These are phyloP conservation scores for Citrus hindsii DNA, from an alignment of 345 rosid species.

Conservation along the genomic window DNA sequence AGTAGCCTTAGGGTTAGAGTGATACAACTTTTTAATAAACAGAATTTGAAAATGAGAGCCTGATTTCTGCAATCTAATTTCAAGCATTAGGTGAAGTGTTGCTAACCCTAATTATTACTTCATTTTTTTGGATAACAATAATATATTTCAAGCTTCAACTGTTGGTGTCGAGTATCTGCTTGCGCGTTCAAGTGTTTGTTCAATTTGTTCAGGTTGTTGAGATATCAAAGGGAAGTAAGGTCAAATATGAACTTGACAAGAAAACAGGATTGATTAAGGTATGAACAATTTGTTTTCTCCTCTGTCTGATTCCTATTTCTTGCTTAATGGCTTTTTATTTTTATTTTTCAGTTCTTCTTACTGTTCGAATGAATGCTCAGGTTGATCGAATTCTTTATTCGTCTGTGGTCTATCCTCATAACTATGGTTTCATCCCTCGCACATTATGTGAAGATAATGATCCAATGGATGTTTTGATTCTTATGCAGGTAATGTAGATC, in stretches of 20 bases:
- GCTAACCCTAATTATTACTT: neutral
- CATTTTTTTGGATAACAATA: neutral
- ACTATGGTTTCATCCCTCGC: constrained; percentile 96
- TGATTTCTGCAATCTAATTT: neutral
- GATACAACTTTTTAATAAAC: neutral
- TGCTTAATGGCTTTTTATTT: neutral
- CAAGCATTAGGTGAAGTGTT: neutral
- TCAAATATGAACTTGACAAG: constrained; percentile 96
- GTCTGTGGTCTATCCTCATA: constrained; percentile 97
- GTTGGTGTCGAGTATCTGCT: neutral
- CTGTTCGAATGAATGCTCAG: constrained; percentile 31
- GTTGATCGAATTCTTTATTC: constrained; percentile 87
- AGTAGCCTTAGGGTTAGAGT: neutral
- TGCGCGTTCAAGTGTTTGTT: neutral
- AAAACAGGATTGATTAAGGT: constrained; percentile 95
- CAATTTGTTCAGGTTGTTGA: constrained; percentile 65
- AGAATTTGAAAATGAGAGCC: neutral
- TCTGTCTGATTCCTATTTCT: neutral
- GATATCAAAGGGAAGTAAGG: constrained; percentile 96
- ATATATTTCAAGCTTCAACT: neutral
- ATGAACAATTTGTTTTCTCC: constrained; percentile 3
- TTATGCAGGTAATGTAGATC: constrained; percentile 72
- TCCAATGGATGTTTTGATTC: constrained; percentile 87
- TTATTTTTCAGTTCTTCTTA: constrained; percentile 13
- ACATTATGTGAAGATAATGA: constrained; percentile 96